These are phyloP conservation scores for Chaetomium sp. DNA, from an alignment of 2,329 filamentous ascomycete species.

Conservation along the genomic window DNA sequence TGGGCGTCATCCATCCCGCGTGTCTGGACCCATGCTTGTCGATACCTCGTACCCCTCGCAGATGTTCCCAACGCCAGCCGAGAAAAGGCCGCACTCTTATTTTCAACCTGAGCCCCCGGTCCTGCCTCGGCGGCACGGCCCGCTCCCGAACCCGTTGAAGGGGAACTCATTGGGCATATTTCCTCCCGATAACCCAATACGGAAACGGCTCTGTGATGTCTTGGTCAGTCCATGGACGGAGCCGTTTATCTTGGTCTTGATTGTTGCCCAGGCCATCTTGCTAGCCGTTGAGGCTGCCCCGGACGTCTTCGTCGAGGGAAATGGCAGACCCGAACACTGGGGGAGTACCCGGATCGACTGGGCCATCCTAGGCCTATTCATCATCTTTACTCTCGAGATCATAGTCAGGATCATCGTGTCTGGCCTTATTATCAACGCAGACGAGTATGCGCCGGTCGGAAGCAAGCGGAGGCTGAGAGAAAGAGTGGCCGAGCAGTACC, in stretches of 20 bases:
- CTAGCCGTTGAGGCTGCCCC: constrained; percentile 79
- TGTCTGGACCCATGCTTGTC: constrained; percentile 46
- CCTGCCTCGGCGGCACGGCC: constrained; percentile 39
- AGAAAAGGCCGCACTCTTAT: constrained; percentile 45
- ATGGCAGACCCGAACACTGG: constrained; percentile 66
- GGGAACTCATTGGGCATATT: constrained; percentile 88
- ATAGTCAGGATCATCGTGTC: constrained; percentile 86
- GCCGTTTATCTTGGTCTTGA: constrained; percentile 81
- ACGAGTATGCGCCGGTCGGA: constrained; percentile 90
- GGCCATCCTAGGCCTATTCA: constrained; percentile 78
- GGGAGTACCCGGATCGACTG: constrained; percentile 72
- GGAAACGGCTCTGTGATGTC: constrained; percentile 76
- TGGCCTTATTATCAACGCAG: constrained; percentile 85
- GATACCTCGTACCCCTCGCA: constrained; percentile 58
- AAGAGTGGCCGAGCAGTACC: constrained; percentile 74
- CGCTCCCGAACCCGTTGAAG: constrained; percentile 73
- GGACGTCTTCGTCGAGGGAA: constrained; percentile 65
- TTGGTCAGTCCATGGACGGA: constrained; percentile 86
- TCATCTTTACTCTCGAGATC: constrained; percentile 86
- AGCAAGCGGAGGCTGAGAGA: constrained; percentile 72
- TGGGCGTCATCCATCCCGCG: constrained; percentile 54
- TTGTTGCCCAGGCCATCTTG: constrained; percentile 85
- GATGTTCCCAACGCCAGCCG: constrained; percentile 46
- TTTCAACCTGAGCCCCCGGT: constrained; percentile 39
- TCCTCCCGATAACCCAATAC: constrained; percentile 72